Conservation (phyloP, 805 yeast species). For the Zygotorulaspora danielsina region DNA sequence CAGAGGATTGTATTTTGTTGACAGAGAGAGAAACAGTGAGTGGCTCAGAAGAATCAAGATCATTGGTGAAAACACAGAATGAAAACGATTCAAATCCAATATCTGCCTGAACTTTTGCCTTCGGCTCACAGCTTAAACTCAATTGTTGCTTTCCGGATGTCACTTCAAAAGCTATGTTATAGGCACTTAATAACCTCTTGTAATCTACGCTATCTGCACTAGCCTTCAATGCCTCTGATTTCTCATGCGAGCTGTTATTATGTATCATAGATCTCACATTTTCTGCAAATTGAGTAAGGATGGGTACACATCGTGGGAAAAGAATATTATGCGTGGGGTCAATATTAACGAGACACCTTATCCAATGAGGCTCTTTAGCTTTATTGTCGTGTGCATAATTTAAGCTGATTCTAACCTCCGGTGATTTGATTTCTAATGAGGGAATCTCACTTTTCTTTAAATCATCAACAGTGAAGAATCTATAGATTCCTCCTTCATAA, state of each 20-base stretch:
- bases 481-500: conserved; percentile 68
- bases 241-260: conserved; percentile 18
- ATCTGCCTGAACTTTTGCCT: conserved; percentile 85
- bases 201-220: conserved; percentile 33
- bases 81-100: conserved; percentile 69
- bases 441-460: conserved; percentile 41
- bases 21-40: conserved; percentile 46
- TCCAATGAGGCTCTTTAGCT: conserved; percentile 23
- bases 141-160: conserved; percentile 69
- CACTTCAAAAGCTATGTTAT: conserved; percentile 61
- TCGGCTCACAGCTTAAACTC: conserved; percentile 85
- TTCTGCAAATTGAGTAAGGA: conserved; percentile 54
- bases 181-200: conserved; percentile 45
- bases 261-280: conserved; percentile 48
- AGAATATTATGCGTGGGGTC: conserved; percentile 65
- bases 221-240: conserved; percentile 8
- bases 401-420: conserved; percentile 59
- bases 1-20: conserved; percentile 57
- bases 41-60: conserved; percentile 38
- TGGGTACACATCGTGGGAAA: conserved; percentile 74
- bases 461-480: conserved; percentile 37
- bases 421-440: conserved; percentile 64
- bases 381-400: conserved; percentile 41
- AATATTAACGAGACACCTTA: conserved; percentile 28
- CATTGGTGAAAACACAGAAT: conserved; percentile 51